phyloP scores from a whole-genome alignment of 2,329 filamentous ascomycete species.

The Teratosphaeria viscida region DNA sequence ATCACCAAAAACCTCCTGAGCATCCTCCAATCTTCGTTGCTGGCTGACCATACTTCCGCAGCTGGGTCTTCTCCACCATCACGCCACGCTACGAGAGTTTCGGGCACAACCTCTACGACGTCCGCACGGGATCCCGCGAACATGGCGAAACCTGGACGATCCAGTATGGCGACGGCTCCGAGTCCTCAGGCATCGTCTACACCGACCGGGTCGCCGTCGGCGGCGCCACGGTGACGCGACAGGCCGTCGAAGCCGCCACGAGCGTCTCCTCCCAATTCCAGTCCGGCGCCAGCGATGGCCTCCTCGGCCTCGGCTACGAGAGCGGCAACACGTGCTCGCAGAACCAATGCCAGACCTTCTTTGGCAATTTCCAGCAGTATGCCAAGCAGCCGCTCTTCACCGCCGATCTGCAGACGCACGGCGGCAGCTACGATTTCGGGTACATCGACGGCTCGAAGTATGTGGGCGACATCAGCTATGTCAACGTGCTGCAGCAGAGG shows the following conservation, averaged over 20 bases:
- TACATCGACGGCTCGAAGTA: constrained; percentile 48
- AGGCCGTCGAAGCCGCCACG: constrained; percentile 56
- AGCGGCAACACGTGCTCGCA: constrained; percentile 47
- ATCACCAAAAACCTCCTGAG: background rate
- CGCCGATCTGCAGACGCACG: constrained; percentile 44
- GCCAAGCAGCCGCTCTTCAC: constrained; percentile 48
- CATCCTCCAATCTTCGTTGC: no score
- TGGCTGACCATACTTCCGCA: constrained; percentile 16
- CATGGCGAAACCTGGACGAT: constrained; percentile 48
- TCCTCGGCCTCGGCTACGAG: constrained; percentile 51
- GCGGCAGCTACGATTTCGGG: constrained; percentile 8
- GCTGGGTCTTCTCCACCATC: constrained; percentile 57
- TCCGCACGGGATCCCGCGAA: constrained; percentile 29
- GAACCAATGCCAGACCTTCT: constrained; percentile 44
- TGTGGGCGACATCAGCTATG: constrained; percentile 47
- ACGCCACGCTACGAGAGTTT: constrained; percentile 39
- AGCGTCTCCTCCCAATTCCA: constrained; percentile 38
- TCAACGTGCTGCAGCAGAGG: constrained; percentile 44
- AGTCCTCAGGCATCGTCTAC: constrained; percentile 55
- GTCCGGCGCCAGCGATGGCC: constrained; percentile 45
- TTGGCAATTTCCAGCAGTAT: constrained; percentile 45
- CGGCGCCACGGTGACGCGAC: constrained; percentile 45
- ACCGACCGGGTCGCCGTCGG: constrained; percentile 54
- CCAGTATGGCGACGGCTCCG: constrained; percentile 52
- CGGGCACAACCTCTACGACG: constrained; percentile 49